Conservation (phyloP, 2,329 filamentous ascomycete genomes). For the Colletotrichum euphorbiae region DNA sequence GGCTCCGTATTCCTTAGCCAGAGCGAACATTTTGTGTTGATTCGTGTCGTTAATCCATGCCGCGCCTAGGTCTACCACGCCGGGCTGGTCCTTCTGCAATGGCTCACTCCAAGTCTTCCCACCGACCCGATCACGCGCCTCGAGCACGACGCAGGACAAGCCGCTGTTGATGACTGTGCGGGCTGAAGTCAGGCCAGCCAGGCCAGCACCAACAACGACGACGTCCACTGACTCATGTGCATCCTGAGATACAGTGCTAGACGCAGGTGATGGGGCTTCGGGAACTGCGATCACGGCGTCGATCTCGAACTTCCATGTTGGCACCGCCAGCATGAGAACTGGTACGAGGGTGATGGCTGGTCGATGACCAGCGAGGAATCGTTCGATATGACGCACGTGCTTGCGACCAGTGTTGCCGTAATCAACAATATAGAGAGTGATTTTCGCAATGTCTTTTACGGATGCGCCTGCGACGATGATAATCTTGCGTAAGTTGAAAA, state of each 20-base stretch:
- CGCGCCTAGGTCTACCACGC: constrained; percentile 63
- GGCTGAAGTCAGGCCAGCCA: constrained; percentile 53
- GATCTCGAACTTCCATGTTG: constrained; percentile 56
- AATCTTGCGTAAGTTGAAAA: constrained; percentile 52
- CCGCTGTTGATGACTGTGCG: constrained; percentile 49
- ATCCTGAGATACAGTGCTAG: constrained; percentile 1
- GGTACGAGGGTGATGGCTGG: constrained; percentile 57
- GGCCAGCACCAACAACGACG: constrained; percentile 59
- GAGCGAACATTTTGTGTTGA: constrained; percentile 57
- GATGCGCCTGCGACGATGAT: constrained; percentile 51
- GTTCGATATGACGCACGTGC: constrained; percentile 52
- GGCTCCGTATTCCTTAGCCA: constrained; percentile 54
- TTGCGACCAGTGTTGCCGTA: constrained; percentile 52
- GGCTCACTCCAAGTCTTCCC: constrained; percentile 61
- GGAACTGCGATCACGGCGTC: constrained; percentile 51
- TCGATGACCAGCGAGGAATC: constrained; percentile 52
- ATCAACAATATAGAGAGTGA: constrained; percentile 57
- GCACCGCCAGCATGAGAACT: constrained; percentile 52
- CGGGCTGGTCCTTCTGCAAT: constrained; percentile 44
- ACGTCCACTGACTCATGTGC: constrained; percentile 43
- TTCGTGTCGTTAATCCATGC: constrained; percentile 71
- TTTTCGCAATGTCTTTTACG: constrained; percentile 53
- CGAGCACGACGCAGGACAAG: constrained; percentile 57
- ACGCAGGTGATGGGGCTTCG: constrained; percentile 13
- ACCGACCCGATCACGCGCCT: constrained; percentile 62